Evolutionary conservation across 1,139 yeast species (phyloP), one percentile per base, ranked within the genome.

Genomic region (Hansenula lynferdii): DNA sequence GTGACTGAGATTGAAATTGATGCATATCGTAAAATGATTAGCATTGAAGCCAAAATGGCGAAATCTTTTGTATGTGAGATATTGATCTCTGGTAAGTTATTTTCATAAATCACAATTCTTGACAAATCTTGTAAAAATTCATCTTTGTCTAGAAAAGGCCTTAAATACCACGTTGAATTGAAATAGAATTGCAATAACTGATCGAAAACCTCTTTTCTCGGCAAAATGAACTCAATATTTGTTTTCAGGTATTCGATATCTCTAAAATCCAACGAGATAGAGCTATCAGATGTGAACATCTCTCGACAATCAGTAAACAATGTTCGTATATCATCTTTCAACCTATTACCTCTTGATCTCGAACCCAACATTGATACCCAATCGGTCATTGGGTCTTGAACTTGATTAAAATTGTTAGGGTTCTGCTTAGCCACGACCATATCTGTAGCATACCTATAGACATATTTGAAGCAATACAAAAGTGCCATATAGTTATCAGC

Each of bases 291-390:
- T 15, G 23, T 27, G 3, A n/a, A 12, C 4, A 43, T 22, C 9
- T 33, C 28, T 3, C 35, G 25, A 10, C 53, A 29, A 28, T 49
- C 51, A 54, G 54, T n/a, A 43, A 41, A 19, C 68, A 42, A 18
- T 65, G 56, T n/a, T 47, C 37, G n/a, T 1, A 67, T 66, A 38
- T 57, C 45, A 8, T 48, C 38, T 49, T 4, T 53, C 12, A 20
- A n/a, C 11, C n/a, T 28, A n/a, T 19, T 28, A 12, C 23, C 20
- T 17, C 20, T 28, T 2, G 31, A 19, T 20, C 19, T 28, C 5
- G 31, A 28, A 17, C 21, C 31, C 23, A 28, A 19, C 31, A 28
- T 28, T 9, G 31, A 18, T 12, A 28, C 31, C 31, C 31, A 28
- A 28, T 28, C 31, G 3, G 31, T 16, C 31, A 28, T 28, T 28